Evolutionary conservation across 1,284 basidiomycete species (phyloP).

Genomic region (Filobasidium uniguttulatum): DNA sequence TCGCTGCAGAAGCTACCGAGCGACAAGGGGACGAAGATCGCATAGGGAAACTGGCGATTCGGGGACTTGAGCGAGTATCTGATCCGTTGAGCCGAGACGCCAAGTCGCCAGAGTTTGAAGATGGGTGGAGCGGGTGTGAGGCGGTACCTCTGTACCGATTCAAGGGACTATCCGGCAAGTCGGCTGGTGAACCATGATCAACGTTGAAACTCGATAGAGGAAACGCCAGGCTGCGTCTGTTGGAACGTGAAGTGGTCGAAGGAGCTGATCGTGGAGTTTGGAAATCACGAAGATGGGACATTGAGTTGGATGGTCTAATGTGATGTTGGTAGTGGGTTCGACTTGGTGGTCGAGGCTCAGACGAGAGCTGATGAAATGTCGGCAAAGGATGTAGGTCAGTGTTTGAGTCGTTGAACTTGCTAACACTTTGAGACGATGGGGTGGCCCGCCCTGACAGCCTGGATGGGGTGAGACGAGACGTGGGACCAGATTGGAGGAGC

Average conservation of each 20-base stretch:
- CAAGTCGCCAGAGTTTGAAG: not conserved
- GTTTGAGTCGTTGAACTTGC: too few species aligned
- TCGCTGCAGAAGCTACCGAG: not conserved
- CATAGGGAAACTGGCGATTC: not conserved
- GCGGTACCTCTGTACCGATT: too few species aligned
- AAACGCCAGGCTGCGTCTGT: not conserved
- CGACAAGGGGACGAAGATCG: not conserved
- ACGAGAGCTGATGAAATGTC: too few species aligned
- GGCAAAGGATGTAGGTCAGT: too few species aligned
- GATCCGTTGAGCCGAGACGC: not conserved
- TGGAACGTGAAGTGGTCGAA: not conserved
- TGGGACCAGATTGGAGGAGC: not conserved
- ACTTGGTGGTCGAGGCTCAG: too few species aligned
- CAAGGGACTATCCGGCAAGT: not conserved
- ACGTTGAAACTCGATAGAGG: too few species aligned
- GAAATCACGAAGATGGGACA: not conserved
- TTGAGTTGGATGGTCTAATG: not conserved
- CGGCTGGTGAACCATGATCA: not conserved
- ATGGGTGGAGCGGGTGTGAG: not conserved
- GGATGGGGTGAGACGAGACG: too few species aligned
- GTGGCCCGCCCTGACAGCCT: too few species aligned
- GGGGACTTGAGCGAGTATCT: not conserved
- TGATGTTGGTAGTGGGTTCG: too few species aligned
- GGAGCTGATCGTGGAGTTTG: not conserved
- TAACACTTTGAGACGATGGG: too few species aligned